Evolutionary conservation across 2,329 filamentous ascomycete species (phyloP), one percentile per base, ranked within the genome.

Genomic region (Orbilia oligospora): DNA sequence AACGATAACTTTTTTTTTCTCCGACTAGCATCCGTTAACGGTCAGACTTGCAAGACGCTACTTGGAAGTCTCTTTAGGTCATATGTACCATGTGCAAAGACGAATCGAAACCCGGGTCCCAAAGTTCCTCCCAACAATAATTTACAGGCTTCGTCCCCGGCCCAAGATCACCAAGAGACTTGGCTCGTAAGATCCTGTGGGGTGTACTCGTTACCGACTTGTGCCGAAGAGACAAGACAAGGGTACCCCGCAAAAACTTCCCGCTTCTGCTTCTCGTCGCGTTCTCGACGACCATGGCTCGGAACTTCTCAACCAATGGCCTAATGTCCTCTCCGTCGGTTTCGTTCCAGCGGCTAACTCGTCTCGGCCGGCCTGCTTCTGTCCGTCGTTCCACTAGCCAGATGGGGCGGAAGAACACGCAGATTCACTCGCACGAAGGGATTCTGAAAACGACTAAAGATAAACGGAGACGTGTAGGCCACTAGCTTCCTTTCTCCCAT

Each of bases 401-500:
- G n/a, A 73, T 30, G n/a, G 36, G 14, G 66, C 5, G 14, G 38
- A 65, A 14, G 41, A 65, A 65, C 41, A 24, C 41, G 24, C 66
- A 49, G 4, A 8, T 36, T 61, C 36, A 61, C 41, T 61, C 70
- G 70, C 70, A 73, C 70, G 70, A 73, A 66, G 30, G 70, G 70
- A 73, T 66, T 66, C 61, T 36, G 66, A 24, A 44, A 61, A 65
- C 48, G 30, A 48, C 51, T 69, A 48, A 38, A 69, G 38, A 63
- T 36, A 22, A 27, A 41, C 44, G 41, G 53, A 55, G 38, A 61
- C 27, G 33, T 56, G 65, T 41, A 58, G 38, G 30, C n/a, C 22
- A 38, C 33, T 73, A 66, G 58, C 61, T 73, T 73, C 70, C 70
- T 46, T 73, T 73, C 70, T 73, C 61, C 70, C 70, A 53, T 73